phyloP scores from a whole-genome alignment of 2,329 filamentous ascomycete genomes.

The Neoarthrinium moseri region DNA sequence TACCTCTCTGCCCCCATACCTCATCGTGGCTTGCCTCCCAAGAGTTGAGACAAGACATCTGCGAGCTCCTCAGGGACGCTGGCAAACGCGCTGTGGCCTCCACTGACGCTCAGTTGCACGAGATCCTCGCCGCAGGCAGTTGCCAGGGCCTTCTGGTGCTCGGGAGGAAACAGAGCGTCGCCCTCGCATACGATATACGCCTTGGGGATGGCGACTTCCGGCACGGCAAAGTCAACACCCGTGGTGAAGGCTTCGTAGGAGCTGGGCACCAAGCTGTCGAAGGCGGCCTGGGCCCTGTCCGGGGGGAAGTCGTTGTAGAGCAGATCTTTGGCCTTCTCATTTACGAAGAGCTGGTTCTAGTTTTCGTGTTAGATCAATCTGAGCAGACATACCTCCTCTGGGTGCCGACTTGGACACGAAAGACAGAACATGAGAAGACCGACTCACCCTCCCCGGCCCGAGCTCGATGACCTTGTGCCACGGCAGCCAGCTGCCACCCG shows the following conservation, averaged over 20 bases:
- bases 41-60: too few relatives aligned
- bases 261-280: constrained; percentile 10
- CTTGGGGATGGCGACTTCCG: constrained; percentile 16
- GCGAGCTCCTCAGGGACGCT: too few relatives aligned
- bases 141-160: too few relatives aligned
- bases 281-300: constrained; percentile 11
- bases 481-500: neutral
- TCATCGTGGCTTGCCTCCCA: too few relatives aligned
- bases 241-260: constrained; percentile 17
- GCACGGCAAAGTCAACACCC: constrained; percentile 11
- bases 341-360: constrained; percentile 9
- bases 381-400: neutral
- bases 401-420: too few relatives aligned
- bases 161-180: too few relatives aligned
- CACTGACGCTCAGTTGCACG: too few relatives aligned
- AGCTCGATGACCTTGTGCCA: too few relatives aligned
- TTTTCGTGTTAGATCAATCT: neutral
- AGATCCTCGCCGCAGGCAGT: too few relatives aligned
- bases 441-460: neutral
- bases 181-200: constrained; percentile 14
- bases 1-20: too few relatives aligned
- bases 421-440: too few relatives aligned
- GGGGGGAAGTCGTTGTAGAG: constrained; percentile 15
- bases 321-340: constrained; percentile 10
- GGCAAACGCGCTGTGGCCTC: too few relatives aligned